Conservation (phyloP, 345 rosid species). For the Salix brachista region DNA sequence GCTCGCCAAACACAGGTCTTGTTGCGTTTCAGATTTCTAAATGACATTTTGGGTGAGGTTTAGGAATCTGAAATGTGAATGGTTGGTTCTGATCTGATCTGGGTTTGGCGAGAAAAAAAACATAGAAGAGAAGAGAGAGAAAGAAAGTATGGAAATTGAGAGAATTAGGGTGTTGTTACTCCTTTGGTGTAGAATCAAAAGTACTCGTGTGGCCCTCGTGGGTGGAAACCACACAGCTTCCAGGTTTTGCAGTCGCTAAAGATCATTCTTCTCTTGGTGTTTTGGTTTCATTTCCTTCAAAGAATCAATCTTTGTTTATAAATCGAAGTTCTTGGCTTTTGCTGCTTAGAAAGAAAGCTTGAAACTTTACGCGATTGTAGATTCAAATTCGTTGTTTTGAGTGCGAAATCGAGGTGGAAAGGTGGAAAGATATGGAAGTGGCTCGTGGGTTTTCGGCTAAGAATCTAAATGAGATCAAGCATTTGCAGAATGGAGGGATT, state of each 20-base stretch:
- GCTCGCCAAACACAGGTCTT: not conserved
- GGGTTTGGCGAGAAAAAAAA: conserved; percentile 1
- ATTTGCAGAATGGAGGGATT: conserved; percentile 11
- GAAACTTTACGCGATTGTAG: not conserved
- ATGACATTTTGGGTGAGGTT: not conserved
- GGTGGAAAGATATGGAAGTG: conserved; percentile 18
- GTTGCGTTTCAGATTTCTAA: not conserved
- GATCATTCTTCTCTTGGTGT: not conserved
- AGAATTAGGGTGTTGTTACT: conserved; percentile 40
- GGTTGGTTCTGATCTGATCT: conserved; percentile 5
- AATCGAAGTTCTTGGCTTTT: conserved; percentile 17
- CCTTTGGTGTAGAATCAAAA: conserved; percentile 38
- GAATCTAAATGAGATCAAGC: conserved; percentile 17
- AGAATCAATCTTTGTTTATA: not conserved
- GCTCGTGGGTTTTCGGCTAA: conserved; percentile 15
- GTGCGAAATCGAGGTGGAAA: not conserved
- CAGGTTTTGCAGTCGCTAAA: conserved; percentile 56
- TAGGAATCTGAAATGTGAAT: not conserved
- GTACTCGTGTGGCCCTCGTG: conserved; percentile 43
- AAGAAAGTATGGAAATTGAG: conserved; percentile 34
- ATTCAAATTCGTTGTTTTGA: not conserved
- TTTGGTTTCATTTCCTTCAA: conserved; percentile 5
- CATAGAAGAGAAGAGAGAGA: not conserved
- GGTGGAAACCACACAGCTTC: conserved; percentile 68
- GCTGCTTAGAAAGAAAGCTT: conserved; percentile 8